Evolutionary conservation across 352 stramenopile species (phyloP), one percentile per base, ranked within the genome.

Genomic region (Globisporangium recalcitrans): DNA sequence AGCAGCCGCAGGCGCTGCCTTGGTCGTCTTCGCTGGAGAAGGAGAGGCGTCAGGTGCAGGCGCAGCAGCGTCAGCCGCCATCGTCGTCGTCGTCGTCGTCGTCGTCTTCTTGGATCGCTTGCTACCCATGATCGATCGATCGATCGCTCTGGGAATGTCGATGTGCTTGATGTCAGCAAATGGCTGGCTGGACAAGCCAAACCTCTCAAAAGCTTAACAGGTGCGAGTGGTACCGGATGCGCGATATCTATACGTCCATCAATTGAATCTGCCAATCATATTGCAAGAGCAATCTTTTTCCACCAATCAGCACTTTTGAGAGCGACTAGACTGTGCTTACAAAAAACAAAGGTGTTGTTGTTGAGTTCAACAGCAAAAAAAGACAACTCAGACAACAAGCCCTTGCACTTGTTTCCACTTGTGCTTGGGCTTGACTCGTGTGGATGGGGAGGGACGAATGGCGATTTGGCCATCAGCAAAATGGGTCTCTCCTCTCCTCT

Each of bases 151-250:
- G 14, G 52, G n/a, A n/a, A n/a, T n/a, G n/a, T n/a, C n/a, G 51
- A 24, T 44, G 14, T 32, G 51, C n/a, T 34, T 46, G 47, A 34
- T 51, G 8, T 51, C 9, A 58, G 19, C 51, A 75, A 85, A 85
- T 81, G 73, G 69, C 78, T 86, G 74, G 70, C 70, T 53, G 47
- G 22, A 53, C 32, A 42, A 63, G 42, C 53, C 51, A 36, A 49
- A 29, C 47, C 21, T 4, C 0, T 22, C 31, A 36, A 32, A 19
- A 26, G 32, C 49, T n/a, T n/a, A n/a, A n/a, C n/a, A n/a, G n/a
- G n/a, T 47, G 34, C 14, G 6, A 26, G 4, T 4, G 0, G 29
- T 53, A 71, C 60, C 26, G 14, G 51, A 31, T 1, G 4, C 66
- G 67, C 58, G 61, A 60, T 3, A 65, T 22, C 1, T 65, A 65